Evolutionary conservation across 148 eudicot species (phyloP), one percentile per base, ranked within the genome.

Genomic region (Cornus kousa): DNA sequence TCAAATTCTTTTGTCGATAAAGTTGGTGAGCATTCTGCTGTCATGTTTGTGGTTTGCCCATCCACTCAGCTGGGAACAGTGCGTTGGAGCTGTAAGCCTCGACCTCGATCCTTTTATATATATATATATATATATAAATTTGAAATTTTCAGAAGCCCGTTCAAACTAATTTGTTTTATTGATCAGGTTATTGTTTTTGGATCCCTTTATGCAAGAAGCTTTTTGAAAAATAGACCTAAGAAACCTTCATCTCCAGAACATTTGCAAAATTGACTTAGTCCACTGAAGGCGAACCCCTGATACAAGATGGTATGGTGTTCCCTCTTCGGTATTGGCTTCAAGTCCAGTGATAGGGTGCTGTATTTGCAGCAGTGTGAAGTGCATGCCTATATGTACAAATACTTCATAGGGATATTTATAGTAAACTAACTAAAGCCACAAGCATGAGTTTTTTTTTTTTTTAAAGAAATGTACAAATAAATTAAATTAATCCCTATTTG

Each of bases 41-140:
- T 95, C 99, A 8, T 95, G 99, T 81, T 75, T 93, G 77, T 93
- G 97, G 99, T 93, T 95, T 81, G 82, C 88, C 33, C 99, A 95
- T 81, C 99, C 99, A 37, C 87, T 95, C 37, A 95, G 99, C 82
- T 86, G 89, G 82, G 86, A 92, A 67, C 99, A 95, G 79, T 80
- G 78, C 76, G 74, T 91, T 68, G 97, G 97, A 82, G 97, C 95
- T 46, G 99, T 93, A 89, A 91, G 97, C 67, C 64, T 73, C 40
- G n/a, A 28, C 75, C 70, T 64, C 16, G 14, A 33, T 31, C 71
- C 72, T 50, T 37, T 32, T 33, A 19, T 12, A 32, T 59, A 35
- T 35, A 35, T 13, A 31, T 43, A 7, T 40, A 22, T 59, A 35
- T 35, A 35, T 13, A 31, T 43, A 7, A 32, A 22, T 20, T 53